Evolutionary conservation across 1,139 yeast species (phyloP).

Genomic region (Candida sojae): DNA sequence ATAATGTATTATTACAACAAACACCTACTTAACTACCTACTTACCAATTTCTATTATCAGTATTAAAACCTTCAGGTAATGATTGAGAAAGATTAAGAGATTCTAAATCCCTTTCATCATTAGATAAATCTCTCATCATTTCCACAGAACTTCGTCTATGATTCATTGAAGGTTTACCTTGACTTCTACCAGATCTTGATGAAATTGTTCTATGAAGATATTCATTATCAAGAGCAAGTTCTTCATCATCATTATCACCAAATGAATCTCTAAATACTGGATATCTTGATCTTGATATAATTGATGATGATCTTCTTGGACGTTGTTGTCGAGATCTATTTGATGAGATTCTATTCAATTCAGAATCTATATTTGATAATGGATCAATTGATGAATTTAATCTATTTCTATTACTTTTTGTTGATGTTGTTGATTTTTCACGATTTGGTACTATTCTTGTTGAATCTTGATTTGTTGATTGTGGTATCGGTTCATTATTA

Average conservation of each 20-base stretch:
- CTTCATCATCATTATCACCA: background rate
- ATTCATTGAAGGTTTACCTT: background rate
- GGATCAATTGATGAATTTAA: background rate
- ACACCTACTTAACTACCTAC: background rate
- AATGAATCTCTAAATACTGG: background rate
- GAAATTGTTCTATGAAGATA: background rate
- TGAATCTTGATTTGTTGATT: background rate
- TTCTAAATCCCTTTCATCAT: background rate
- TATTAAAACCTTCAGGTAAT: conserved; percentile 4
- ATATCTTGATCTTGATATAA: background rate
- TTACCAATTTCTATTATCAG: background rate
- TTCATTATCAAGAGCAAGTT: background rate
- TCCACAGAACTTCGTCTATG: background rate
- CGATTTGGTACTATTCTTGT: too few species aligned
- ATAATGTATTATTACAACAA: too few species aligned
- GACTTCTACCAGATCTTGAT: too few species aligned
- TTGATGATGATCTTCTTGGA: background rate
- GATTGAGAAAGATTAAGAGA: background rate
- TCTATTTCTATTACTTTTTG: background rate
- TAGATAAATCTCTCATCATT: background rate
- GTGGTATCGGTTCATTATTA: background rate
- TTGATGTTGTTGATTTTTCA: background rate
- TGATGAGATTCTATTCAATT: background rate
- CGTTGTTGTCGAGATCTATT: background rate
- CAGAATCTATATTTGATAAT: background rate